phyloP scores from a whole-genome alignment of 2,329 filamentous ascomycete genomes.

The Didymella pinodella region DNA sequence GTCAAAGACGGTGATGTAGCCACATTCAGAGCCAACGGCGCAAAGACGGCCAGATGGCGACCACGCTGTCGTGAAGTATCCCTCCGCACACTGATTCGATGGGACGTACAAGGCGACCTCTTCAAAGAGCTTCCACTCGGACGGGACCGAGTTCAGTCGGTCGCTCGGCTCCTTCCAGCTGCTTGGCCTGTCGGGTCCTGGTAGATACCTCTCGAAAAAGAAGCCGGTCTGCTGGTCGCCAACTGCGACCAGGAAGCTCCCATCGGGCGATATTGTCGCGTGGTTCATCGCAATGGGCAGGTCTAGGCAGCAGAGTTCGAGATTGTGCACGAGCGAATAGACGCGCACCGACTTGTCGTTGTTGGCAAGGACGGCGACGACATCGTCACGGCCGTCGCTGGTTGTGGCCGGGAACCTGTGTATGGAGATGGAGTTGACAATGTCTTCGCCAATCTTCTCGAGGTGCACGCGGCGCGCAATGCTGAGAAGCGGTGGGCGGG shows the following conservation, averaged over 20 bases:
- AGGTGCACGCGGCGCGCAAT: slow-evolving; percentile 55
- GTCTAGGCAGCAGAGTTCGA: slow-evolving; percentile 73
- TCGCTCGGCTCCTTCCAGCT: slow-evolving; percentile 35
- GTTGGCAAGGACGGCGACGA: slow-evolving; percentile 81
- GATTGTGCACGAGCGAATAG: slow-evolving; percentile 75
- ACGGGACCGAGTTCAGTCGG: slow-evolving; percentile 29
- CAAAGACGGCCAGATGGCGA: slow-evolving; percentile 74
- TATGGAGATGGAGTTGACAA: slow-evolving; percentile 72
- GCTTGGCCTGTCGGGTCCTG: slow-evolving; percentile 39
- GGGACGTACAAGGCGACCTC: slow-evolving; percentile 55
- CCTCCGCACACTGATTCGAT: slow-evolving; percentile 47
- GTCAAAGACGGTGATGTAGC: slow-evolving; percentile 79
- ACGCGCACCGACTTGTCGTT: slow-evolving; percentile 90
- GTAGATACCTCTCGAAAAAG: slow-evolving; percentile 70
- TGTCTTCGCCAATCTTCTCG: slow-evolving; percentile 68
- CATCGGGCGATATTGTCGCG: slow-evolving; percentile 91
- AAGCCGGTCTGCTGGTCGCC: slow-evolving; percentile 88
- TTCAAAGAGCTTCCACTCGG: slow-evolving; percentile 54
- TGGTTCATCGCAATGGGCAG: slow-evolving; percentile 92
- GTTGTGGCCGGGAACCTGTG: slow-evolving; percentile 59
- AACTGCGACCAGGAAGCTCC: slow-evolving; percentile 79
- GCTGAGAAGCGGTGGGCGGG: slow-evolving; percentile 50
- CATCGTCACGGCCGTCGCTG: slow-evolving; percentile 59
- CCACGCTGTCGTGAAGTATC: slow-evolving; percentile 82
- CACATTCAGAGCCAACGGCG: slow-evolving; percentile 81